phyloP scores from a whole-genome alignment of 164 flowering plant genomes.

The Piper longum region DNA sequence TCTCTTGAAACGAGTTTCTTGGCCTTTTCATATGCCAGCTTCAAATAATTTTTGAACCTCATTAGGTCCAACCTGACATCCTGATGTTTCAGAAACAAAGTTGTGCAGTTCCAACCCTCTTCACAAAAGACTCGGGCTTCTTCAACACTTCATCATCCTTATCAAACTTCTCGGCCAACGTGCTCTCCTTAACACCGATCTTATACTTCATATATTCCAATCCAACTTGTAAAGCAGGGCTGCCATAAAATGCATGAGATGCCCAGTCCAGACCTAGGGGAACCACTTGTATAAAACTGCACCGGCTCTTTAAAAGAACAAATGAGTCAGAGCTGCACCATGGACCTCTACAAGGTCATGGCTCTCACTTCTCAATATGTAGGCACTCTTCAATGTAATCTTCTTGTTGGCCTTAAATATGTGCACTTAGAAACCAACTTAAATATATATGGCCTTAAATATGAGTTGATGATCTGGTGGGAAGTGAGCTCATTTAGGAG shows the following conservation, averaged over 20 bases:
- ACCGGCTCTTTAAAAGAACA: slow-evolving; percentile 20
- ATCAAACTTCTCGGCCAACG: slow-evolving; percentile 29
- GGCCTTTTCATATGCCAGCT: background rate
- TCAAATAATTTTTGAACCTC: background rate
- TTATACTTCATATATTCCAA: slow-evolving; percentile 27
- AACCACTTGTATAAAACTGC: slow-evolving; percentile 26
- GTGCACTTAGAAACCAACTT: slow-evolving; percentile 35
- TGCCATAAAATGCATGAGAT: slow-evolving; percentile 17
- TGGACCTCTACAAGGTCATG: slow-evolving; percentile 42
- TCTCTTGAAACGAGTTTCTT: background rate
- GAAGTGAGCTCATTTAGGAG: slow-evolving; percentile 21
- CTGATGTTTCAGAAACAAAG: slow-evolving; percentile 36
- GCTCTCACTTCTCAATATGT: slow-evolving; percentile 21
- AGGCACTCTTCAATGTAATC: slow-evolving; percentile 17
- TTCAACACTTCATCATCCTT: slow-evolving; percentile 9
- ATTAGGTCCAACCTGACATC: slow-evolving; percentile 26
- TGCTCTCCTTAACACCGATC: slow-evolving; percentile 24
- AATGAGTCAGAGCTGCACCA: slow-evolving; percentile 35
- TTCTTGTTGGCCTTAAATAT: slow-evolving; percentile 19
- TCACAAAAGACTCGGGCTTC: slow-evolving; percentile 4
- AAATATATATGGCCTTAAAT: too few relatives aligned
- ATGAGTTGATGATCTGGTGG: slow-evolving; percentile 25
- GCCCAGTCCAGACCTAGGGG: slow-evolving; percentile 27
- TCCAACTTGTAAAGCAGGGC: slow-evolving; percentile 18
- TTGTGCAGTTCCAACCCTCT: slow-evolving; percentile 14